Base-by-base conservation (phyloP, 208 protist species). In the Strigomonas culicis region DNA sequence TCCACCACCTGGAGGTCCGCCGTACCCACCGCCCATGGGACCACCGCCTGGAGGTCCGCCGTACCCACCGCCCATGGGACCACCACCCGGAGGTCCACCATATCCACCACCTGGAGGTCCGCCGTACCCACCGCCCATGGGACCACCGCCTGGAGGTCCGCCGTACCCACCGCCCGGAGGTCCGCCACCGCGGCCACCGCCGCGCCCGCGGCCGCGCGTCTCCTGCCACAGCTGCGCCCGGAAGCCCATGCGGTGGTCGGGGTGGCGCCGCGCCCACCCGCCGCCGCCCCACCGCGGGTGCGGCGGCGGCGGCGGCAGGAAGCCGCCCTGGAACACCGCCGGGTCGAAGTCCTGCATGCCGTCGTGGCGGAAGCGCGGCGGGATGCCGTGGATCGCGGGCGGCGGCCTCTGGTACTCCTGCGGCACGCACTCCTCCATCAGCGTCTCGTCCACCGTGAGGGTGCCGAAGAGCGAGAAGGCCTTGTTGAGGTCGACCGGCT, bases 401-500 rank as follows among this genome's bases (percentile, higher is more conserved):
- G 52, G 52, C n/a, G 52, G 52, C 52, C 36, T 10, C 11, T 58
- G 30, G 52, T 39, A 58, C 52, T 58, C 52, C 25, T 58, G 27
- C 4, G 52, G 52, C 25, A 58, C 27, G 13, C 27, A 39, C 27
- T 58, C 52, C 52, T 58, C 27, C 52, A 58, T 58, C n/a, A n/a
- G n/a, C 25, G 30, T 11, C 52, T 58, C 52, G n/a, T 58, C 52
- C 8, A 58, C 52, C 8, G 52, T 58, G 17, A 58, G 52, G n/a
- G 39, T 24, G 27, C 92, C 92, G 63, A 95, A 97, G 52, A 97
- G 74, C 11, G 82, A 91, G 69, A 97, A 97, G 32, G 86, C 73
- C 66, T 90, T 91, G 75, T 90, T 87, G 47, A 97, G 73, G 65
- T 97, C 92, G 25, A 95, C 68, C 17, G 92, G 92, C 65, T 95